Evolutionary conservation across 768 basidiomycete genomes (phyloP).

Genomic region (Panaeolus papilionaceus): DNA sequence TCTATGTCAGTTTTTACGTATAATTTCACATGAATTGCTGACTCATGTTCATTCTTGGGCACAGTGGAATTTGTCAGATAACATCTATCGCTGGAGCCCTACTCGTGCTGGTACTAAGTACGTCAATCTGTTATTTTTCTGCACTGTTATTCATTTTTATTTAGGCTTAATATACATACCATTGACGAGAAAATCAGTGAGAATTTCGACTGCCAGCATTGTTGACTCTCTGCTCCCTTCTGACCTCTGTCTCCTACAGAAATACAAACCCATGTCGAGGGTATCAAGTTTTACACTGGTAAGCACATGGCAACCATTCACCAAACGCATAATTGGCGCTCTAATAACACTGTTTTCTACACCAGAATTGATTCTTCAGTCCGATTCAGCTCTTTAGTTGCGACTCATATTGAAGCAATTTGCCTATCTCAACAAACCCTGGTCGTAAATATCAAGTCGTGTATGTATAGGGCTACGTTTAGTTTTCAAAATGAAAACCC

Average conservation of each 20-base stretch:
- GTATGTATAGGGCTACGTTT: neutral
- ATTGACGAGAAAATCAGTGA: slow-evolving; percentile 38
- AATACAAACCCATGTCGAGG: slow-evolving; percentile 35
- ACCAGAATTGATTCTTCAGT: slow-evolving; percentile 7
- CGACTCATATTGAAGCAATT: neutral
- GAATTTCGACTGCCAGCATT: slow-evolving; percentile 10
- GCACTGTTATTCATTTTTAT: too few relatives aligned
- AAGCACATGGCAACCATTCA: neutral
- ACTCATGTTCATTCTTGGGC: neutral
- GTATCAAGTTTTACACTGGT: slow-evolving; percentile 38
- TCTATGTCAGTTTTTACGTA: slow-evolving; percentile 31
- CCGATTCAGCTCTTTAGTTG: neutral
- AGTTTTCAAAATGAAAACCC: neutral
- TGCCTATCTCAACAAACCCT: neutral
- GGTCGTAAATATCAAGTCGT: neutral
- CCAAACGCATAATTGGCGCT: neutral
- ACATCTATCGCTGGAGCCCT: slow-evolving; percentile 40
- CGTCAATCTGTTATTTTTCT: neutral
- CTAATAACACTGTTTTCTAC: neutral
- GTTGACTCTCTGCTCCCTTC: neutral
- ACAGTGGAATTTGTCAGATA: slow-evolving; percentile 36
- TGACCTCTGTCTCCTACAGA: slow-evolving; percentile 19
- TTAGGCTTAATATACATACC: slow-evolving; percentile 35
- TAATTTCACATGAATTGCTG: neutral
- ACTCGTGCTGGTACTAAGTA: slow-evolving; percentile 34